phyloP scores from a whole-genome alignment of 768 basidiomycete species.

The Suillus occidentalis region DNA sequence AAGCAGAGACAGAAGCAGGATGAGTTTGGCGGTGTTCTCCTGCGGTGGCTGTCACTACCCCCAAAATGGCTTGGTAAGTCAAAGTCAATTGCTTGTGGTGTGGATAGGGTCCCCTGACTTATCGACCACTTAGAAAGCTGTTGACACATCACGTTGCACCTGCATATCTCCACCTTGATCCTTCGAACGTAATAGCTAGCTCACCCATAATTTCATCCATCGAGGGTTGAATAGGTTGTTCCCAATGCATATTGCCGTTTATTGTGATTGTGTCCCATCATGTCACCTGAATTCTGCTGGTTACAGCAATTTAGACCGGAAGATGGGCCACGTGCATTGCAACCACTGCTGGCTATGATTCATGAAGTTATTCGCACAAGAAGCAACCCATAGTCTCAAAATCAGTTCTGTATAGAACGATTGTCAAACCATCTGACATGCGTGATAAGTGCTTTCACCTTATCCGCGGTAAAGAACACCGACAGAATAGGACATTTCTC shows the following conservation, averaged over 20 bases:
- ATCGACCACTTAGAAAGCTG: background rate
- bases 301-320: background rate
- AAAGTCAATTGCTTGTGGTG: background rate
- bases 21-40: background rate
- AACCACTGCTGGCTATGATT: background rate
- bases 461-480: background rate
- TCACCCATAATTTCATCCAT: slow-evolving; percentile 8
- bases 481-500: background rate
- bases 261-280: slow-evolving; percentile 1
- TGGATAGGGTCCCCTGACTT: background rate
- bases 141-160: slow-evolving; percentile 2
- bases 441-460: background rate
- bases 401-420: background rate
- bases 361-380: slow-evolving; percentile 3
- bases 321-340: background rate
- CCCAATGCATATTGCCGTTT: slow-evolving; percentile 4
- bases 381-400: background rate
- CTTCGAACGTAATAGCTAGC: slow-evolving; percentile 6
- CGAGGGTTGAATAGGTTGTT: slow-evolving; percentile 3
- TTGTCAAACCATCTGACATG: background rate
- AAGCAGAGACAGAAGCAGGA: background rate
- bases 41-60: background rate
- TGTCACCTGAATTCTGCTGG: background rate
- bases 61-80: background rate
- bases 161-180: slow-evolving; percentile 1